These are phyloP conservation scores for Phycomyces nitens DNA, from an alignment of 192 early-diverging fungal species.

Conservation along the genomic window DNA sequence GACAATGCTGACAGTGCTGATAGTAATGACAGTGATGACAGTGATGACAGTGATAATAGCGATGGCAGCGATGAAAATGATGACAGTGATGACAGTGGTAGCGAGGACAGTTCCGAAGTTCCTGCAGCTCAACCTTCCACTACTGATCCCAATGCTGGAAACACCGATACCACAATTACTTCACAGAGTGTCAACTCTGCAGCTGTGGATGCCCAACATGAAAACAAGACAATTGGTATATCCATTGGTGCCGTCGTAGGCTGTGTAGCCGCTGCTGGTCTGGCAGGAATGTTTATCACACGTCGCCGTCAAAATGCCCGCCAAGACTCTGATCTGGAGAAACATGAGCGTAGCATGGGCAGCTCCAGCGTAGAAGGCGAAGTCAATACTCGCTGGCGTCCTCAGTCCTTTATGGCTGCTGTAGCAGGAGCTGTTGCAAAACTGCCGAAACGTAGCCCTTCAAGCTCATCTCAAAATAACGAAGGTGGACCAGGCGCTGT, in stretches of 20 bases:
- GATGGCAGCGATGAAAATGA: neutral
- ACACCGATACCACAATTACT: slow-evolving; percentile 3
- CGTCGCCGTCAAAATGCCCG: slow-evolving; percentile 7
- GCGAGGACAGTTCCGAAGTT: neutral
- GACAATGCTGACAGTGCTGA: neutral
- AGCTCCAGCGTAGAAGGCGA: neutral
- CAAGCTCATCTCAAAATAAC: neutral
- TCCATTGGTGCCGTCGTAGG: slow-evolving; percentile 28
- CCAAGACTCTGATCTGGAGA: slow-evolving; percentile 19
- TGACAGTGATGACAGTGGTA: neutral
- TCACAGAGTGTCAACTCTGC: slow-evolving; percentile 13
- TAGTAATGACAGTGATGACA: neutral
- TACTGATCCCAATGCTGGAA: neutral
- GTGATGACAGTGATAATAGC: neutral
- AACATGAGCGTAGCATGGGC: neutral
- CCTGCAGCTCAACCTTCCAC: neutral
- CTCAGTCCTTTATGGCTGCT: slow-evolving; percentile 30
- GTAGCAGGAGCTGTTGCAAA: slow-evolving; percentile 33
- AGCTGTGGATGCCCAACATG: slow-evolving; percentile 8
- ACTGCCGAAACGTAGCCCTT: slow-evolving; percentile 19
- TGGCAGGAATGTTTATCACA: slow-evolving; percentile 33
- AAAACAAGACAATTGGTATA: slow-evolving; percentile 29
- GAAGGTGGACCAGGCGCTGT: neutral
- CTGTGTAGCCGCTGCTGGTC: slow-evolving; percentile 30
- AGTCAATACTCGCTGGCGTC: slow-evolving; percentile 32